These are phyloP conservation scores for Termitomyces sp. DNA, from an alignment of 768 basidiomycete species.

Conservation along the genomic window DNA sequence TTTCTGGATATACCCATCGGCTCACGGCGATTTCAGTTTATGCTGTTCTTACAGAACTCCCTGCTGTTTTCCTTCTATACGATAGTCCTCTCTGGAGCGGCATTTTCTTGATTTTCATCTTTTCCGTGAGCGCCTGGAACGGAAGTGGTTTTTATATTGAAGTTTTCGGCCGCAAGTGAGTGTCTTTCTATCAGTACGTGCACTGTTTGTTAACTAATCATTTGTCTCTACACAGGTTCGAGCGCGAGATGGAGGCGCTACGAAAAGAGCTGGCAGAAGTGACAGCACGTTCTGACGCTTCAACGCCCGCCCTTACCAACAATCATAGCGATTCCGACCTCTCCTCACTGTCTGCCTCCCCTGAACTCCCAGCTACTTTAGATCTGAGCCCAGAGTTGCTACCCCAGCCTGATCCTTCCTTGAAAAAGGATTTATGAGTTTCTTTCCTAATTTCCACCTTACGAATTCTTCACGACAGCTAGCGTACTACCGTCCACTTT, in stretches of 20 bases:
- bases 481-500: neutral
- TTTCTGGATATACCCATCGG: neutral
- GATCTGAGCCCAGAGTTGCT: constrained; percentile 9
- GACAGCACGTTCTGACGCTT: constrained; percentile 44
- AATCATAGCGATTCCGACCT: constrained; percentile 12
- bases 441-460: neutral
- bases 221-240: constrained; percentile 53
- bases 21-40: constrained; percentile 50
- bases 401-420: constrained; percentile 2
- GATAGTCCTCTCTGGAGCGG: constrained; percentile 74
- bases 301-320: constrained; percentile 36
- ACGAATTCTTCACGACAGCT: constrained; percentile 3
- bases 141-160: constrained; percentile 95
- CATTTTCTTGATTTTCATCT: constrained; percentile 72
- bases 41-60: constrained; percentile 78
- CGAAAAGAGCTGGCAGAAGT: constrained; percentile 85
- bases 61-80: constrained; percentile 80
- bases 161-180: constrained; percentile 94
- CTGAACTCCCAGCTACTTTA: constrained; percentile 3
- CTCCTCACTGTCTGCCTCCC: constrained; percentile 10
- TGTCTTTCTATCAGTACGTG: constrained; percentile 12
- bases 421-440: constrained; percentile 10
- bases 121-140: constrained; percentile 91
- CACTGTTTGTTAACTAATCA: constrained; percentile 3
- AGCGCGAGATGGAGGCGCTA: constrained; percentile 84